Evolutionary conservation across 257 asterid species (phyloP).

Genomic region (Verbena officinalis): DNA sequence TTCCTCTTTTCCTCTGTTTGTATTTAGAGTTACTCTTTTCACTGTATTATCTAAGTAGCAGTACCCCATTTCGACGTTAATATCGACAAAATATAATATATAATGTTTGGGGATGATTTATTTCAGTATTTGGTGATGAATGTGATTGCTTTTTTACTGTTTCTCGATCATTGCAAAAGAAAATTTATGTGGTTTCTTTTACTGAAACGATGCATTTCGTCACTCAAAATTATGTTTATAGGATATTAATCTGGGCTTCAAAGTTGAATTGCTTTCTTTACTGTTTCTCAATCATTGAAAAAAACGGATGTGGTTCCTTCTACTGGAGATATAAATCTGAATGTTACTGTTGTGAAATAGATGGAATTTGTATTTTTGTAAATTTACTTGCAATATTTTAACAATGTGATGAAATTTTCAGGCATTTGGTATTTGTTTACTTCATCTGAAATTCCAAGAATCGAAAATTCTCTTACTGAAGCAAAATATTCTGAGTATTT

Average conservation of each 20-base stretch:
- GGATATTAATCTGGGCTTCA: too few species aligned
- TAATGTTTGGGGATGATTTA: neutral
- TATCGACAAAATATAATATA: neutral
- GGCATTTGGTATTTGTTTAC: too few species aligned
- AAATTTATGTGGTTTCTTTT: neutral
- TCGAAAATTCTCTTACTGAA: neutral
- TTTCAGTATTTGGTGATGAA: neutral
- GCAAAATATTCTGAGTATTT: neutral
- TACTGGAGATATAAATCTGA: neutral
- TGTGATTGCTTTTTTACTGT: neutral
- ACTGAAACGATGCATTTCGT: neutral
- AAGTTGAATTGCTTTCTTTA: neutral
- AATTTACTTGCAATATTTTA: neutral
- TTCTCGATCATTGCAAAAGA: neutral
- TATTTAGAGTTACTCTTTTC: neutral
- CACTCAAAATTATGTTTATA: too few species aligned
- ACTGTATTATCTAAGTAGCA: too few species aligned
- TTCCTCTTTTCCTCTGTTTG: neutral
- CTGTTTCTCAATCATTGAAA: neutral
- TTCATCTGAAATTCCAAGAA: neutral
- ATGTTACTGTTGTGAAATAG: neutral
- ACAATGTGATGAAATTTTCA: too few species aligned
- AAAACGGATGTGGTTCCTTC: neutral
- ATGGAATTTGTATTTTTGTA: neutral
- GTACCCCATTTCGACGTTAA: neutral